Evolutionary conservation across 768 basidiomycete genomes (phyloP).

Genomic region (Podaxis sp.): DNA sequence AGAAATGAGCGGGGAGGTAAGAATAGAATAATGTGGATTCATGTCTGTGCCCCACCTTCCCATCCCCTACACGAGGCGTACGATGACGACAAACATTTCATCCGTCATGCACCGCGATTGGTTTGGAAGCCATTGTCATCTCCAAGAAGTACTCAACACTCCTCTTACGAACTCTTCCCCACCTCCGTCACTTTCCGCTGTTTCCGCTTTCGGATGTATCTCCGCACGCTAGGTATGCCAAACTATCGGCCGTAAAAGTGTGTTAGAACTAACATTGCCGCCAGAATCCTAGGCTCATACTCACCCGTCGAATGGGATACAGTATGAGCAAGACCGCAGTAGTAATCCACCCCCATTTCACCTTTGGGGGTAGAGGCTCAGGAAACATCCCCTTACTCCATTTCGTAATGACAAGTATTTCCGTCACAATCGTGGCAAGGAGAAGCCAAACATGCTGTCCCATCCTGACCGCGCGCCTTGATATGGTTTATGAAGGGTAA

Average conservation of each 20-base stretch:
- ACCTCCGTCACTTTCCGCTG: constrained; percentile 31
- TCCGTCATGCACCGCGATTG: background rate
- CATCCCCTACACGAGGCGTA: background rate
- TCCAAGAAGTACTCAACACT: background rate
- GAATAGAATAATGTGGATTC: background rate
- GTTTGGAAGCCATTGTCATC: background rate
- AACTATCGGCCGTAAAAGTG: constrained; percentile 42
- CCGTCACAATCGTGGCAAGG: constrained; percentile 82
- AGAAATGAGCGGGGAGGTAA: background rate
- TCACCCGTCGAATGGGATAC: constrained; percentile 69
- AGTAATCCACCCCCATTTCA: constrained; percentile 67
- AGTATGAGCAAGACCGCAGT: constrained; percentile 58
- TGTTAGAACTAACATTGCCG: background rate
- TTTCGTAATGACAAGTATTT: constrained; percentile 76
- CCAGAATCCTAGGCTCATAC: constrained; percentile 23
- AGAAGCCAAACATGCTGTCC: constrained; percentile 88
- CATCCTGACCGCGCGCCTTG: constrained; percentile 83
- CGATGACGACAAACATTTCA: background rate
- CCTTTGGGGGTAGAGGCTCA: constrained; percentile 56
- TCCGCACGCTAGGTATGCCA: constrained; percentile 57
- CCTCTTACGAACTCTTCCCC: constrained; percentile 30
- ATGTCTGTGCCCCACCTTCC: background rate
- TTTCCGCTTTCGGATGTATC: constrained; percentile 46
- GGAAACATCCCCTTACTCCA: constrained; percentile 76
- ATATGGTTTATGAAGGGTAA: background rate